Base-by-base conservation (phyloP, 2,329 filamentous ascomycete genomes). In the Exophiala bonariae region DNA sequence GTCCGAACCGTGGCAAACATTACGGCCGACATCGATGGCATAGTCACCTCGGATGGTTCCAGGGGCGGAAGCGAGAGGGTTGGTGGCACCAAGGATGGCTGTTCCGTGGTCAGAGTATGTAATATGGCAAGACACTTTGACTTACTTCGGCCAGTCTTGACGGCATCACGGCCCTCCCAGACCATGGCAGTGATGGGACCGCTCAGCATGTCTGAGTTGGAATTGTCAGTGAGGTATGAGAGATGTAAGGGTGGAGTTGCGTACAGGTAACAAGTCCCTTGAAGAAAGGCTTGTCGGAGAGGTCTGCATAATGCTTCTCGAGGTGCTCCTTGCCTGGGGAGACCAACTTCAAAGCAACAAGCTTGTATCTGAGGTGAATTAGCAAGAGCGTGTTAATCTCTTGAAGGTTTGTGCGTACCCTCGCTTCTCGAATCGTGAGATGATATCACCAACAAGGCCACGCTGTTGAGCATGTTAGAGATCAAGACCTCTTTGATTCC, bases 1-100 rank as follows among this genome's bases (percentile, higher is more conserved):
- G 83, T 99, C 93, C 75, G 90, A 96, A 72, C 93, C 93, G 85
- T 99, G 93, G 88, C 92, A 97, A 79, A 97, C 90, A 82, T 99
- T 99, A 75, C 92, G 89, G 78, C 93, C 93, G 70, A 90, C 86
- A 66, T 89, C 85, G 64, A 92, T 87, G 73, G 87, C 87, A 73
- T 73, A 90, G 80, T 92, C 87, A 75, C 90, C 92, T 79, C 93
- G 92, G 83, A 99, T 99, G 79, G 93, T 99, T 72, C 93, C 93
- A 59, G 93, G 93, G 66, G 86, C 83, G 49, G 92, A 97, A 70
- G 86, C 88, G 60, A 93, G 82, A 67, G 93, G 93, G 87, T 99
- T 97, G 83, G 93, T 99, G 77, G 93, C 93, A 77, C 93, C 93
- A 74, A 99, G 90, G 73, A 99, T 85, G 74, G 78, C 84, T 88